Conservation (phyloP, 306 rosid species). For the Geum urbanum region DNA sequence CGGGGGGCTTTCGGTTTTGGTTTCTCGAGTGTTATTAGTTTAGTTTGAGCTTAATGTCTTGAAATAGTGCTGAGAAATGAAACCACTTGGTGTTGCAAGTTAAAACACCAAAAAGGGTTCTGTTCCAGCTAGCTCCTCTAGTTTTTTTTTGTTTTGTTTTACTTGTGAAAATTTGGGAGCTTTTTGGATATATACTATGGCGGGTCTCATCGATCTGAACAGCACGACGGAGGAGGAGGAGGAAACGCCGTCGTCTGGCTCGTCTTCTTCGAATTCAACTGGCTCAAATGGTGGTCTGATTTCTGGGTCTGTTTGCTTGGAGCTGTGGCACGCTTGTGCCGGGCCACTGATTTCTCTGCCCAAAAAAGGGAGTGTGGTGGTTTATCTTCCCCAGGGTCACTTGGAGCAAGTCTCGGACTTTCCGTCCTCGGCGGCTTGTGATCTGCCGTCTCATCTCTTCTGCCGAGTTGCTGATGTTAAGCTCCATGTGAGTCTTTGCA, state of each 20-base stretch:
- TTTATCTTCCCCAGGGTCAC: constrained; percentile 92
- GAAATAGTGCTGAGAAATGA: constrained; percentile 4
- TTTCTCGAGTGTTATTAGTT: constrained; percentile 45
- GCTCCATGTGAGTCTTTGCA: constrained; percentile 60
- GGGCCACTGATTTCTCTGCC: constrained; percentile 92
- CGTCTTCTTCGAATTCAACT: constrained; percentile 51
- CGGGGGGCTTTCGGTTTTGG: not conserved
- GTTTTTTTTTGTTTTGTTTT: not conserved
- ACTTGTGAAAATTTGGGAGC: not conserved
- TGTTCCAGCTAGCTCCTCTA: not conserved
- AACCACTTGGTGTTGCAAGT: not conserved
- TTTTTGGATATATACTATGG: constrained; percentile 21
- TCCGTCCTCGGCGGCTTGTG: constrained; percentile 50
- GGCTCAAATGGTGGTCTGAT: constrained; percentile 41
- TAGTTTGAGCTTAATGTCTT: constrained; percentile 46
- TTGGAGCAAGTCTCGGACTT: constrained; percentile 70
- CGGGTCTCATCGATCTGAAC: constrained; percentile 95
- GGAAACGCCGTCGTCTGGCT: constrained; percentile 57
- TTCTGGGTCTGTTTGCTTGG: constrained; percentile 71
- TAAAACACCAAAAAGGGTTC: not conserved
- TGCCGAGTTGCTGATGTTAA: constrained; percentile 93
- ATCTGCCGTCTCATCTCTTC: constrained; percentile 79
- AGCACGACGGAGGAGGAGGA: constrained; percentile 68
- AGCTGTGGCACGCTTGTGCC: constrained; percentile 98
- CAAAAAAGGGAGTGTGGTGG: constrained; percentile 76